These are phyloP conservation scores for Aspergillus sp. DNA, from an alignment of 2,329 filamentous ascomycete genomes.

Conservation along the genomic window DNA sequence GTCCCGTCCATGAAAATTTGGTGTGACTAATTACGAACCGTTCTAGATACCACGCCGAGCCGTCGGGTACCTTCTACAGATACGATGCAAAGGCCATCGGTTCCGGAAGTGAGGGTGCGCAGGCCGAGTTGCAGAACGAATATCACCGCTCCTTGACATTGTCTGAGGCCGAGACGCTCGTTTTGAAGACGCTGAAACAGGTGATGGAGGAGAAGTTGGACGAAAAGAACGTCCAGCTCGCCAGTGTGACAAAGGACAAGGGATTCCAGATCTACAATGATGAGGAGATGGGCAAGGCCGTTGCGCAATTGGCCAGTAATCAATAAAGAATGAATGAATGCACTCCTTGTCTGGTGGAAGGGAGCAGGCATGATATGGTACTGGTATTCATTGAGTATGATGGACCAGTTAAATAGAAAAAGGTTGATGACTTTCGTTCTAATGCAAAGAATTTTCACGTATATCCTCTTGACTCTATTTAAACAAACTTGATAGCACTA, in stretches of 20 bases:
- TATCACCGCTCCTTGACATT: slow-evolving; percentile 97
- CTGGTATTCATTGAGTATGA: slow-evolving; percentile 8
- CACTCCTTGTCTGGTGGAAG: slow-evolving; percentile 7
- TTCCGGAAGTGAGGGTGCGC: slow-evolving; percentile 91
- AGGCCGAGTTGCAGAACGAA: slow-evolving; percentile 96
- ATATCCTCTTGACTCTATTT: neutral
- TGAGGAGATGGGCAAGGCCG: slow-evolving; percentile 90
- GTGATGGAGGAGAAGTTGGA: slow-evolving; percentile 99
- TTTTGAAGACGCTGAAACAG: slow-evolving; percentile 96
- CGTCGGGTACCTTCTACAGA: slow-evolving; percentile 95
- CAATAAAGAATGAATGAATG: slow-evolving; percentile 24
- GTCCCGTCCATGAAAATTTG: neutral
- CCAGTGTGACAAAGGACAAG: slow-evolving; percentile 94
- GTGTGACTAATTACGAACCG: neutral
- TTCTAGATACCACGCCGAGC: slow-evolving; percentile 82
- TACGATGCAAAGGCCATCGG: slow-evolving; percentile 99
- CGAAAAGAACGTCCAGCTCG: slow-evolving; percentile 95
- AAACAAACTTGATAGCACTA: too few species aligned
- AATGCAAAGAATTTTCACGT: slow-evolving; percentile 10
- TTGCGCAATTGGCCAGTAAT: slow-evolving; percentile 56
- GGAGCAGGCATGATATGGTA: slow-evolving; percentile 5
- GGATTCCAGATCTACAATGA: slow-evolving; percentile 98
- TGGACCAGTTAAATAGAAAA: slow-evolving; percentile 20
- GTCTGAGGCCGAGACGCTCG: slow-evolving; percentile 83
- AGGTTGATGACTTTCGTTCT: slow-evolving; percentile 16